Evolutionary conservation across 1,284 basidiomycete species (phyloP), one percentile per base, ranked within the genome.

Genomic region (Irpex sp.): DNA sequence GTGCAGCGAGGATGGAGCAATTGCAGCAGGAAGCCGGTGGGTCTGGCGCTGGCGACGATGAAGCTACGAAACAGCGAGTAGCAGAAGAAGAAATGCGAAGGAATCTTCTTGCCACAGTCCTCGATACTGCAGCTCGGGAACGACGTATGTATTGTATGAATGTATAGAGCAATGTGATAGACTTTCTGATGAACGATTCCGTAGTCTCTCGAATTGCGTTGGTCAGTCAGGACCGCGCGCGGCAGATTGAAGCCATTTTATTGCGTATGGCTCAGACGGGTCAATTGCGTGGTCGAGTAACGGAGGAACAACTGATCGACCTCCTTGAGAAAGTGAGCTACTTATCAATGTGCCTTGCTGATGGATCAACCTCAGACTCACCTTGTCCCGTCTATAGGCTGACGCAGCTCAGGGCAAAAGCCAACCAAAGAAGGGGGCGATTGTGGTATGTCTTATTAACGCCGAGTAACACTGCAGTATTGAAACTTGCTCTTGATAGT

Each of bases 251-350:
- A 76, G 83, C 83, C 11, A 86, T 97, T 62, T 80, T 99, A 51
- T 73, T 95, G 43, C 85, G 93, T 50, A 96, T 98, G 94, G 95
- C 92, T 5, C 94, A 96, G 76, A 83, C 86, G 1, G 95, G 96
- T n/a, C 95, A 98, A 75, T 79, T 98, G 56, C 83, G 91, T 61
- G 91, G 92, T 9, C 83, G 90, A 61, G 90, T 99, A 51, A 89
- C 86, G 31, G 97, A 99, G 74, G 83, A 86, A 55, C 94, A 97
- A 72, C 82, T 99, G 63, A 97, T 98, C 71, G 90, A 89, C 43
- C 79, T 99, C 17, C 82, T 99, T 61, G 94, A 98, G 73, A 95
- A 98, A 85, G 95, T 95, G 67, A 68, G 78, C 71, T 51, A 66
- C 17, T 5, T 57, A 11, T n/a, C n/a, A n/a, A n/a, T 57, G 9